phyloP scores from a whole-genome alignment of 1,284 basidiomycete genomes.

The Gomphus sp. region DNA sequence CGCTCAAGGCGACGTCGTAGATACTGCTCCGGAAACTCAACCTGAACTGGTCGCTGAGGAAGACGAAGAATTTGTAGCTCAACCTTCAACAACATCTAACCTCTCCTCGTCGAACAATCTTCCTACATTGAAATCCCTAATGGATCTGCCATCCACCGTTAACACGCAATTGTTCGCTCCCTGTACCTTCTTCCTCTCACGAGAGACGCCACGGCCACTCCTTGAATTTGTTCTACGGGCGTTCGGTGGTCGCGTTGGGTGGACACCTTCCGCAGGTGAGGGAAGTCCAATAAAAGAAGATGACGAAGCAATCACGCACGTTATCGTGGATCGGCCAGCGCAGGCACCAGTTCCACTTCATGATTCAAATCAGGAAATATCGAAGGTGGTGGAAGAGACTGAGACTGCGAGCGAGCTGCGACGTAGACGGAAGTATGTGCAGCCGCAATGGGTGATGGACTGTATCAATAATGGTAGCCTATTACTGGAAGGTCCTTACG shows the following conservation, averaged over 20 bases:
- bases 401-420: slow-evolving; percentile 54
- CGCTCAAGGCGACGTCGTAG: slow-evolving; percentile 21
- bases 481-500: slow-evolving; percentile 80
- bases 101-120: slow-evolving; percentile 38
- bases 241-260: slow-evolving; percentile 86
- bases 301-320: slow-evolving; percentile 86
- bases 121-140: slow-evolving; percentile 73
- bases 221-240: slow-evolving; percentile 94
- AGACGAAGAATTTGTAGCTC: slow-evolving; percentile 66
- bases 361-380: slow-evolving; percentile 13
- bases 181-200: slow-evolving; percentile 91
- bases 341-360: slow-evolving; percentile 16
- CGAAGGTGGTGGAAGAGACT: slow-evolving; percentile 38
- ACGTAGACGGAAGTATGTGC: slow-evolving; percentile 77
- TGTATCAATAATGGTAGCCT: slow-evolving; percentile 86
- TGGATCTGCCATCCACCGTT: slow-evolving; percentile 43
- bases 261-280: slow-evolving; percentile 78
- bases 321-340: slow-evolving; percentile 86
- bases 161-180: slow-evolving; percentile 68
- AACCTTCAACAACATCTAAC: slow-evolving; percentile 56
- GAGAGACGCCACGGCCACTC: slow-evolving; percentile 86
- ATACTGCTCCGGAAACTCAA: slow-evolving; percentile 22
- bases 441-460: slow-evolving; percentile 98
- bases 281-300: slow-evolving; percentile 72
- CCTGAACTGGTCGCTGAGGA: slow-evolving; percentile 12